phyloP scores from a whole-genome alignment of 805 yeast species.

The Candida stauntonica region DNA sequence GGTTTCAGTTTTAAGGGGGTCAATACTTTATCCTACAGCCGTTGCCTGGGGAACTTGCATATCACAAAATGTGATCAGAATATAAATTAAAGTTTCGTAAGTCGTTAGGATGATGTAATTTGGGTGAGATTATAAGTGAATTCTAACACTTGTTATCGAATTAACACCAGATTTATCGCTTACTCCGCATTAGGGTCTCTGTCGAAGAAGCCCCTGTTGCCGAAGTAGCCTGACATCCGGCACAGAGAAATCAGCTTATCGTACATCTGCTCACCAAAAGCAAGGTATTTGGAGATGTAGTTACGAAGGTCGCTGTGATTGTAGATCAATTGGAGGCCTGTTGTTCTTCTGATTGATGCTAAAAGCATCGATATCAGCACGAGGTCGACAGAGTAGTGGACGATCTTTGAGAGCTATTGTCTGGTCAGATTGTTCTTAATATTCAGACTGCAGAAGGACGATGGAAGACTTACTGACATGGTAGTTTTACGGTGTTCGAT shows the following conservation, averaged over 20 bases:
- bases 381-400: conserved; percentile 75
- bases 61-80: too few relatives aligned
- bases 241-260: conserved; percentile 43
- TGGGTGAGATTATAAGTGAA: too few relatives aligned
- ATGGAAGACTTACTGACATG: too few relatives aligned
- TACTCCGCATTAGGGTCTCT: conserved; percentile 4
- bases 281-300: conserved; percentile 48
- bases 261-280: conserved; percentile 59
- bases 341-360: conserved; percentile 81
- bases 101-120: too few relatives aligned
- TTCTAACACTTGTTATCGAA: too few relatives aligned
- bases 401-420: conserved; percentile 44
- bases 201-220: conserved; percentile 13
- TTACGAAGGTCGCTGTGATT: conserved; percentile 35
- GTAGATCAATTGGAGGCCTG: conserved; percentile 53
- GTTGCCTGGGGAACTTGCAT: too few relatives aligned
- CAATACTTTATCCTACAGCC: neutral
- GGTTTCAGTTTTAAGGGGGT: neutral
- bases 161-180: too few relatives aligned
- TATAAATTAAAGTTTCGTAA: too few relatives aligned
- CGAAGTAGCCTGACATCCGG: conserved; percentile 45
- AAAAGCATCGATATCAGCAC: conserved; percentile 73
- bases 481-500: too few relatives aligned
- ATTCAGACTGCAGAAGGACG: too few relatives aligned
- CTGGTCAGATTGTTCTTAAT: too few relatives aligned